phyloP scores from a whole-genome alignment of 805 yeast genomes.

The Priceomyces castillae region DNA sequence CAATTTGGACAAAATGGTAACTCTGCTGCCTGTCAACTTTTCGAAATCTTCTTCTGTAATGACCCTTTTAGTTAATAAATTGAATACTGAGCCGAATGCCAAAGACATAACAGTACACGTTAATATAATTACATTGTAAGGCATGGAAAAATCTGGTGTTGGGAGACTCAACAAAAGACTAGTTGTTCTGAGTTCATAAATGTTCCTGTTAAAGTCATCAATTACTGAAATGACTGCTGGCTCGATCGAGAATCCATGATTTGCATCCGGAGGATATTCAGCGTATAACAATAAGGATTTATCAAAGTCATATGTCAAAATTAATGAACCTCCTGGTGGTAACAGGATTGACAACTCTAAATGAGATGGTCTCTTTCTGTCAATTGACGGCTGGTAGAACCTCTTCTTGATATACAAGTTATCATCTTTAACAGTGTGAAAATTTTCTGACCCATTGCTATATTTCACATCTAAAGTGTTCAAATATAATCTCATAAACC shows the following conservation, averaged over 20 bases:
- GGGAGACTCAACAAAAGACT: conserved; percentile 85
- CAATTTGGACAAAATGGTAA: conserved; percentile 11
- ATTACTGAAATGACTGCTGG: conserved; percentile 77
- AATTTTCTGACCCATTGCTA: conserved; percentile 20
- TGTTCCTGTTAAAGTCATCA: conserved; percentile 17
- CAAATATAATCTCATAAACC: conserved; percentile 85
- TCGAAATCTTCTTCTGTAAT: conserved; percentile 67
- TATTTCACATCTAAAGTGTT: conserved; percentile 55
- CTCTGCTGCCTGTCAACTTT: conserved; percentile 15
- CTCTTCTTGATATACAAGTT: conserved; percentile 44
- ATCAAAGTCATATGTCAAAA: conserved; percentile 76
- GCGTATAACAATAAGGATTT: conserved; percentile 79
- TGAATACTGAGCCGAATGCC: conserved; percentile 83
- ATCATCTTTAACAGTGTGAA: conserved; percentile 16
- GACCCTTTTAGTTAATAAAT: conserved; percentile 68
- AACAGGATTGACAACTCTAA: conserved; percentile 63
- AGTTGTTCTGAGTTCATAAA: conserved; percentile 69
- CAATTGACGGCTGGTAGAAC: conserved; percentile 73
- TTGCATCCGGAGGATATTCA: conserved; percentile 99
- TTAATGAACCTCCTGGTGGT: conserved; percentile 62
- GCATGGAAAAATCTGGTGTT: conserved; percentile 98
- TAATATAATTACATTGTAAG: conserved; percentile 91
- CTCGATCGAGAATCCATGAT: conserved; percentile 93
- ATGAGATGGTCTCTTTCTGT: conserved; percentile 78
- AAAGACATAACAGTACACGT: conserved; percentile 93